phyloP scores from a whole-genome alignment of 164 flowering plant species.

The Akebia trifoliata region DNA sequence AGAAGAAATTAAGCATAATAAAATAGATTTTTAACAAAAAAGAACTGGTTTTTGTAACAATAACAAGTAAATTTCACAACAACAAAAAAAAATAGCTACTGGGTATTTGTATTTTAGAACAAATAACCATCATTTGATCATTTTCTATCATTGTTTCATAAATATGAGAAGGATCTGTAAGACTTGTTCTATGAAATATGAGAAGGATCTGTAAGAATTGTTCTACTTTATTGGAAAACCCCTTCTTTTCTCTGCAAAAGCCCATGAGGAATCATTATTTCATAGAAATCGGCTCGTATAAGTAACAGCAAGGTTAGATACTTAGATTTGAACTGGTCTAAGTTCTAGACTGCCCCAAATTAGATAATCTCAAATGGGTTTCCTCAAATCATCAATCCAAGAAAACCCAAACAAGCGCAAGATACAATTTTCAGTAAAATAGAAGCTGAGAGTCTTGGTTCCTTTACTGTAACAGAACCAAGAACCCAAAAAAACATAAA shows the following conservation, averaged over 20 bases:
- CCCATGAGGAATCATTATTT: no score
- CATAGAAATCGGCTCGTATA: not conserved
- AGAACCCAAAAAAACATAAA: not conserved
- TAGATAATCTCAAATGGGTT: slow-evolving; percentile 1
- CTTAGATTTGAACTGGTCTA: not conserved
- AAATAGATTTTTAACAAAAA: no score
- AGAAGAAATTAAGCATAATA: no score
- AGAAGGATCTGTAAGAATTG: not conserved
- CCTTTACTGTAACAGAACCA: not conserved
- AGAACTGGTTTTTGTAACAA: not conserved
- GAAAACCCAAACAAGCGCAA: slow-evolving; percentile 8
- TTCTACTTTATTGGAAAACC: not conserved
- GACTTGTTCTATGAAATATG: no score
- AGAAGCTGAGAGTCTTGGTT: not conserved
- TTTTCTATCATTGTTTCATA: no score
- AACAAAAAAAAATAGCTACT: not conserved
- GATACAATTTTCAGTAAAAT: not conserved
- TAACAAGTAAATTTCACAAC: not conserved
- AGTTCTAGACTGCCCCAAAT: not conserved
- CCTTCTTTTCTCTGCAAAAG: not conserved
- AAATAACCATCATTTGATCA: no score
- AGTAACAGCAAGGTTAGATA: not conserved
- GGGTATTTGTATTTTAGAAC: not conserved
- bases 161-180: no score
- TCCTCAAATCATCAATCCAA: slow-evolving; percentile 2